Evolutionary conservation across 768 basidiomycete genomes (phyloP).

Genomic region (Amanita pallidorosea): DNA sequence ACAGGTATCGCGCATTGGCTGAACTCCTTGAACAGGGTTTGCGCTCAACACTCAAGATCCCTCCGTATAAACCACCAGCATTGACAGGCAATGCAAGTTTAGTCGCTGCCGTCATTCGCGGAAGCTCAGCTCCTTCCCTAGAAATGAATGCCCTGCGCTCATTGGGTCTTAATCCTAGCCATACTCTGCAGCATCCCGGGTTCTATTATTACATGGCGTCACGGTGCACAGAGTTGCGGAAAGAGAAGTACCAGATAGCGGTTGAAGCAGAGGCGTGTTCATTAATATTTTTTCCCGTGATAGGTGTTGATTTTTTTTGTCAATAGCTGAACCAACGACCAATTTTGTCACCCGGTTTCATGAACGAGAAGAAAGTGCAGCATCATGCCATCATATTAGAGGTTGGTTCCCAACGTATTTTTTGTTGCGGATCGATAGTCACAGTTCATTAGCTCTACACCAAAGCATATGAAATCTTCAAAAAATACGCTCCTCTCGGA

Average conservation of each 20-base stretch:
- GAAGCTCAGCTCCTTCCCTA: constrained; percentile 15
- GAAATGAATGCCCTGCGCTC: constrained; percentile 52
- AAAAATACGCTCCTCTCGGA: constrained; percentile 47
- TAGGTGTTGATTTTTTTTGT: constrained; percentile 2
- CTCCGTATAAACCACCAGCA: constrained; percentile 39
- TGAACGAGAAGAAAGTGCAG: constrained; percentile 89
- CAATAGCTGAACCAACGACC: constrained; percentile 20
- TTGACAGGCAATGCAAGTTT: constrained; percentile 13
- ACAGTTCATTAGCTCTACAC: constrained; percentile 64
- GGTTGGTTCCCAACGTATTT: constrained; percentile 26
- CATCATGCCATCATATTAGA: constrained; percentile 78
- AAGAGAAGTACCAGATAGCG: constrained; percentile 53
- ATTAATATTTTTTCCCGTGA: background rate
- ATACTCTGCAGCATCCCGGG: constrained; percentile 82
- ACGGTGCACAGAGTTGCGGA: constrained; percentile 68
- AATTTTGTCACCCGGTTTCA: constrained; percentile 55
- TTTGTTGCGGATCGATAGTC: background rate
- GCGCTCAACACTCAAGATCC: constrained; percentile 49
- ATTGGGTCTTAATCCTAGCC: constrained; percentile 68
- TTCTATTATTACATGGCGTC: constrained; percentile 91
- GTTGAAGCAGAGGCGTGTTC: constrained; percentile 44
- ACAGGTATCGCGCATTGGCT: constrained; percentile 79
- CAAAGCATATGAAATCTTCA: constrained; percentile 90
- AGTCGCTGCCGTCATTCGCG: constrained; percentile 6
- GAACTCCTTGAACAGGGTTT: constrained; percentile 84